Evolutionary conservation across 306 rosid genomes (phyloP).

Genomic region (Begonia loranthoides): DNA sequence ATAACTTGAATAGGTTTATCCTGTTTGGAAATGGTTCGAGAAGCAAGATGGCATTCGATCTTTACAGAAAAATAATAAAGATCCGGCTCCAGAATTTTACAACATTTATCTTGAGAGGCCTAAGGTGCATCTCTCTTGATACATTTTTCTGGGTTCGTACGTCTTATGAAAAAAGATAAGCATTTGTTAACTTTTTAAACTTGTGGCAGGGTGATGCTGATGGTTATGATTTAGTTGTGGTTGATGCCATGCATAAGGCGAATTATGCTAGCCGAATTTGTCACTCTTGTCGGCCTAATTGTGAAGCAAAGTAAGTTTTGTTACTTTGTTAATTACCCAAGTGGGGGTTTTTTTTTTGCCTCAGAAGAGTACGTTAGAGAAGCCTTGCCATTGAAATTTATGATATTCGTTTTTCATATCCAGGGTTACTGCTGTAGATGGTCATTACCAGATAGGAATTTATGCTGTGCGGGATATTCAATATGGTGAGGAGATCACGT

Average conservation of each 20-base stretch:
- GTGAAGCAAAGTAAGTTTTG: constrained; percentile 89
- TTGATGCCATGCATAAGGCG: constrained; percentile 99
- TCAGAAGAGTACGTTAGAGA: too few species aligned
- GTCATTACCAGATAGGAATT: constrained; percentile 94
- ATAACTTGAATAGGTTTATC: constrained; percentile 60
- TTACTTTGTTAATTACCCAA: neutral
- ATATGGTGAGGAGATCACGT: constrained; percentile 90
- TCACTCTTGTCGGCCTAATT: constrained; percentile 95
- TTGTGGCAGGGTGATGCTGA: constrained; percentile 87
- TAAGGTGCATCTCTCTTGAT: constrained; percentile 45
- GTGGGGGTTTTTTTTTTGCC: neutral
- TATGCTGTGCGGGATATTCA: constrained; percentile 74
- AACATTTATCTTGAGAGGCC: constrained; percentile 97
- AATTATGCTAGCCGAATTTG: constrained; percentile 97
- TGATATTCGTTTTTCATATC: constrained; percentile 4
- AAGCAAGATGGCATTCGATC: constrained; percentile 98
- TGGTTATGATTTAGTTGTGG: constrained; percentile 93
- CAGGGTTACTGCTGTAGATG: constrained; percentile 97
- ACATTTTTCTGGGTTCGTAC: constrained; percentile 9
- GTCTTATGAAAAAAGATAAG: neutral
- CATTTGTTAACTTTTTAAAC: constrained; percentile 5
- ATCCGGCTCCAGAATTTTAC: constrained; percentile 98
- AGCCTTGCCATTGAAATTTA: neutral
- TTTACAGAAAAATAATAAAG: constrained; percentile 76
- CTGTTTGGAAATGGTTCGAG: constrained; percentile 98